phyloP scores from a whole-genome alignment of 495 filamentous ascomycete genomes.

The Podospora pseudoanserina region DNA sequence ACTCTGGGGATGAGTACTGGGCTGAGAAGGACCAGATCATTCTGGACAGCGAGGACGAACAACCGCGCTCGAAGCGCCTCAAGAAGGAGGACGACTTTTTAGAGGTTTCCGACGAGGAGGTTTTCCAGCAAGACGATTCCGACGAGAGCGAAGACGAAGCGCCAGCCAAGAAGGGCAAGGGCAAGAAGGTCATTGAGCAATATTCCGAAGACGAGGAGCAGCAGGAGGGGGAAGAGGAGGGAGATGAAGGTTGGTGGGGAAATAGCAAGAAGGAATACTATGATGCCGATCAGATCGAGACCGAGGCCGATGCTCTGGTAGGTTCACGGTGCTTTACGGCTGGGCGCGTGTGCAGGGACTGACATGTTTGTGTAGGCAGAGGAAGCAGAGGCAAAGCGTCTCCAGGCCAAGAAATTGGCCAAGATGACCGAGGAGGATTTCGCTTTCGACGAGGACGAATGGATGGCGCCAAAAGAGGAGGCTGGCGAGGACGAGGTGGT shows the following conservation, averaged over 20 bases:
- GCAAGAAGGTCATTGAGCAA: conserved; percentile 34
- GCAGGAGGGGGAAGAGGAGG: conserved; percentile 61
- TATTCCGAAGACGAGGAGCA: conserved; percentile 40
- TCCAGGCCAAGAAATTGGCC: conserved; percentile 85
- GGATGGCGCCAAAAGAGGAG: conserved; percentile 53
- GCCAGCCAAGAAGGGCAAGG: conserved; percentile 20
- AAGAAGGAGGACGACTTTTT: conserved; percentile 58
- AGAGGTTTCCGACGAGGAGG: conserved; percentile 83
- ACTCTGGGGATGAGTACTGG: conserved; percentile 90
- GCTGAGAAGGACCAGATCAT: conserved; percentile 77
- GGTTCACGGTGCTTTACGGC: background rate
- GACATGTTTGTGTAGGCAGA: conserved; percentile 53
- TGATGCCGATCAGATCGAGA: conserved; percentile 83
- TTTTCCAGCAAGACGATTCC: conserved; percentile 55
- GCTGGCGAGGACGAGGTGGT: conserved; percentile 55
- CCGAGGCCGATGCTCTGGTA: conserved; percentile 76
- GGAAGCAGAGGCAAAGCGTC: conserved; percentile 77
- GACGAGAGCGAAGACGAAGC: conserved; percentile 35
- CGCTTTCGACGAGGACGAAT: conserved; percentile 83
- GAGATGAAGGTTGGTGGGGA: conserved; percentile 79
- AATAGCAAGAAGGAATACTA: conserved; percentile 88
- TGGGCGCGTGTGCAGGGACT: background rate
- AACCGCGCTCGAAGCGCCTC: conserved; percentile 69
- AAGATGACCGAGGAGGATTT: conserved; percentile 88
- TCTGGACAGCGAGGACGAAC: conserved; percentile 77